Conservation (phyloP, 2,329 filamentous ascomycete genomes). For the Paraphoma chrysanthemicola region DNA sequence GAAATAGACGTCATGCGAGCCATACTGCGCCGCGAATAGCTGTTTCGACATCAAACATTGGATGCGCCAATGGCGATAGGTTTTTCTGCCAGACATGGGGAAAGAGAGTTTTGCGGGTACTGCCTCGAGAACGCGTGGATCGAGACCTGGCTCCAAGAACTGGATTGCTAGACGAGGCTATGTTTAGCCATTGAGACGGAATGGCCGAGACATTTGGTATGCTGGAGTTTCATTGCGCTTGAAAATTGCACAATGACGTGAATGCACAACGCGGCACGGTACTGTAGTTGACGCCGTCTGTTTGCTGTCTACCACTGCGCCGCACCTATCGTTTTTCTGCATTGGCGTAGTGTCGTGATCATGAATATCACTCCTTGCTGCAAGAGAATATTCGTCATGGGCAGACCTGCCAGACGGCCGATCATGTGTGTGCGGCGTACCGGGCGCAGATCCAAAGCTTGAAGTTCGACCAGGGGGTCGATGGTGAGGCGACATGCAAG, state of each 20-base stretch:
- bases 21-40: slow-evolving; percentile 21
- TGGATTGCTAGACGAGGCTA: neutral
- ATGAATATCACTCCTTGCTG: no score
- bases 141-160: neutral
- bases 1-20: slow-evolving; percentile 25
- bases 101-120: slow-evolving; percentile 4
- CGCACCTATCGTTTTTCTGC: no score
- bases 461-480: no score
- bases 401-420: no score
- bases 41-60: slow-evolving; percentile 12
- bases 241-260: neutral
- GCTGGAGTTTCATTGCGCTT: neutral
- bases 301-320: no score
- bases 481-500: no score
- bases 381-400: no score
- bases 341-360: no score
- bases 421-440: no score
- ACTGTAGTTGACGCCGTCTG: neutral
- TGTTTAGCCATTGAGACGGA: neutral
- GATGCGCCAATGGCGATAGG: slow-evolving; percentile 6
- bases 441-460: no score
- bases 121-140: slow-evolving; percentile 3
- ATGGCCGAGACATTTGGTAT: neutral
- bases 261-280: neutral
- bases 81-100: slow-evolving; percentile 30